These are phyloP conservation scores for Arachis stenosperma DNA, from an alignment of 306 rosid genomes.

Conservation along the genomic window DNA sequence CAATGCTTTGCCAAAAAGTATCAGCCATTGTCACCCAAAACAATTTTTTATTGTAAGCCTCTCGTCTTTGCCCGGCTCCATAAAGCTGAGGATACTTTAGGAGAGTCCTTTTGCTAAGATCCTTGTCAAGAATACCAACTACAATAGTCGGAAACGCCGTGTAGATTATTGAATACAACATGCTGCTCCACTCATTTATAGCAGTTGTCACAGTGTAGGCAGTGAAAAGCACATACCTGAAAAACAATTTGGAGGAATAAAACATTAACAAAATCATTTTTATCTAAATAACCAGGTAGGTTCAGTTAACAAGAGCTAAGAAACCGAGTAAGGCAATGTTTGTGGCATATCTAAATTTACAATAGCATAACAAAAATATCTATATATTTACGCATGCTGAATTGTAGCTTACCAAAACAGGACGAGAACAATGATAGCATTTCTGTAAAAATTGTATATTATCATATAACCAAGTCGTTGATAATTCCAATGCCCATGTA, in stretches of 20 bases:
- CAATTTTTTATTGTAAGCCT: slow-evolving; percentile 75
- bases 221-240: slow-evolving; percentile 85
- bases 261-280: not conserved
- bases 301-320: slow-evolving; percentile 8
- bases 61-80: slow-evolving; percentile 83
- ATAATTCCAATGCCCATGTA: slow-evolving; percentile 99
- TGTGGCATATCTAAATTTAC: not conserved
- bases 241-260: slow-evolving; percentile 11
- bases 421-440: slow-evolving; percentile 80
- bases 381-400: slow-evolving; percentile 5
- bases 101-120: slow-evolving; percentile 83
- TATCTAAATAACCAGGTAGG: slow-evolving; percentile 1
- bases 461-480: slow-evolving; percentile 97
- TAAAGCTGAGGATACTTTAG: slow-evolving; percentile 78
- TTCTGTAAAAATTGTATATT: slow-evolving; percentile 90
- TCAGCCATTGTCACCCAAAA: slow-evolving; percentile 81
- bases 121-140: slow-evolving; percentile 95
- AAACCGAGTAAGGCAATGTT: not conserved
- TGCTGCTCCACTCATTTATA: slow-evolving; percentile 89
- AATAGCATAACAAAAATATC: slow-evolving; percentile 3
- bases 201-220: slow-evolving; percentile 81
- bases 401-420: slow-evolving; percentile 81
- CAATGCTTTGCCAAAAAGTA: slow-evolving; percentile 92
- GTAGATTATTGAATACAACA: slow-evolving; percentile 79
- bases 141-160: slow-evolving; percentile 79